Percentiles rank a stretch among this genome's conserved stretches.
phyloP scores from a whole-genome alignment of 768 basidiomycete genomes.

The Cystobasidium ongulense region DNA sequence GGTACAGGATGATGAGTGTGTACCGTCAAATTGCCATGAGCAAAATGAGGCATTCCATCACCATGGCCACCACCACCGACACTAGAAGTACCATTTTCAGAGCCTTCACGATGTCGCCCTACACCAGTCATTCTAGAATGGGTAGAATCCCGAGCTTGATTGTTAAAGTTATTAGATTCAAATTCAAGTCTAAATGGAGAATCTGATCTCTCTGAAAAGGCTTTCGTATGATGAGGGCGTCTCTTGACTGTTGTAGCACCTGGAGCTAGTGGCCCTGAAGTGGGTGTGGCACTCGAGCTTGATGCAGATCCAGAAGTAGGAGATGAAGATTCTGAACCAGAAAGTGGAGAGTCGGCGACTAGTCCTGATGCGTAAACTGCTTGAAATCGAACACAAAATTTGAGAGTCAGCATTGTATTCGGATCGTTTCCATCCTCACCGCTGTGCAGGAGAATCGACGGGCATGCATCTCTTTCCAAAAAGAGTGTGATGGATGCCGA shows the following conservation, averaged over 20 bases:
- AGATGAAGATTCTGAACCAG: not conserved
- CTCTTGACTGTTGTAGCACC: not conserved
- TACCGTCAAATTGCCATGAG: not conserved
- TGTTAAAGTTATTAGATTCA: not conserved
- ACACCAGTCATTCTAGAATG: constrained; percentile 3
- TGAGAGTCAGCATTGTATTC: not conserved
- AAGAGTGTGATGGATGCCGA: no score
- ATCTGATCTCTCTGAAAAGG: constrained; percentile 12
- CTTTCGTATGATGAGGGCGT: constrained; percentile 1
- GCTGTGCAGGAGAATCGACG: not conserved
- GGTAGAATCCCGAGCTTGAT: not conserved
- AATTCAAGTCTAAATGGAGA: constrained; percentile 16
- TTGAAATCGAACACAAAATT: not conserved
- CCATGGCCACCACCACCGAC: not conserved
- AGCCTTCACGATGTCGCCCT: not conserved
- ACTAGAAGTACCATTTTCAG: no score
- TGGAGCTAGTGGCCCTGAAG: not conserved
- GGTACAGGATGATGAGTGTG: constrained; percentile 1
- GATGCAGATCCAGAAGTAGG: not conserved
- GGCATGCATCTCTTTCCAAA: no score
- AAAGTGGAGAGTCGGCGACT: not conserved
- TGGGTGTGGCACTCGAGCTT: not conserved
- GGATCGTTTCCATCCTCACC: not conserved
- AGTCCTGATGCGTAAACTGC: not conserved
- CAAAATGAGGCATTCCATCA: not conserved